A percentile compares a stretch with the other conserved stretches of the same genome.
Conservation (phyloP, 2,329 filamentous ascomycete genomes). For the Ophiostoma sp. region DNA sequence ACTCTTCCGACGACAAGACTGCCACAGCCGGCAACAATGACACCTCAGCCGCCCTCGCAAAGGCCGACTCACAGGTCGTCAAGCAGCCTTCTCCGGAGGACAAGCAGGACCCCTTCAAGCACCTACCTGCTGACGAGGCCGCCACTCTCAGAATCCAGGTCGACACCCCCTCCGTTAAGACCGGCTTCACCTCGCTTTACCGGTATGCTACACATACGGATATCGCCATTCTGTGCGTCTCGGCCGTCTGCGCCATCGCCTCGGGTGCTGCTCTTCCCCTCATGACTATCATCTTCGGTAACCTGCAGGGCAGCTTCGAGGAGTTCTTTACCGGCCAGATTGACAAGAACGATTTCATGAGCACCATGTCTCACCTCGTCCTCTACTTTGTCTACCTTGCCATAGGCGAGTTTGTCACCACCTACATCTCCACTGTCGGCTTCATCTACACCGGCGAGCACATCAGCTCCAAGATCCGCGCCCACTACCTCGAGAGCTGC, state of each 20-base stretch:
- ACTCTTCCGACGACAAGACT: conserved; percentile 29
- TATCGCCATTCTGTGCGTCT: conserved; percentile 56
- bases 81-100: conserved; percentile 24
- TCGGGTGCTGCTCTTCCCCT: conserved; percentile 64
- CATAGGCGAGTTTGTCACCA: conserved; percentile 70
- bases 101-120: conserved; percentile 49
- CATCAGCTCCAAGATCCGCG: conserved; percentile 70
- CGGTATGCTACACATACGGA: conserved; percentile 66
- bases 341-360: conserved; percentile 51
- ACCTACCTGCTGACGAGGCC: conserved; percentile 61
- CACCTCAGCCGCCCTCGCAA: conserved; percentile 32
- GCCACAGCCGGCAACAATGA: neutral
- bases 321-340: conserved; percentile 50
- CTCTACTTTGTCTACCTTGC: conserved; percentile 83
- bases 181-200: conserved; percentile 61
- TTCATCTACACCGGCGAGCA: conserved; percentile 87
- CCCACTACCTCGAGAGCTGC: conserved; percentile 78
- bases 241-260: conserved; percentile 60
- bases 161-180: conserved; percentile 56
- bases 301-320: conserved; percentile 67
- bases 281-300: conserved; percentile 78
- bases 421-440: conserved; percentile 75
- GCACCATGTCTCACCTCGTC: conserved; percentile 57
- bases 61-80: conserved; percentile 43
- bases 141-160: conserved; percentile 64